Conservation (phyloP, 192 early-diverging fungal species). For the Backusella circina region DNA sequence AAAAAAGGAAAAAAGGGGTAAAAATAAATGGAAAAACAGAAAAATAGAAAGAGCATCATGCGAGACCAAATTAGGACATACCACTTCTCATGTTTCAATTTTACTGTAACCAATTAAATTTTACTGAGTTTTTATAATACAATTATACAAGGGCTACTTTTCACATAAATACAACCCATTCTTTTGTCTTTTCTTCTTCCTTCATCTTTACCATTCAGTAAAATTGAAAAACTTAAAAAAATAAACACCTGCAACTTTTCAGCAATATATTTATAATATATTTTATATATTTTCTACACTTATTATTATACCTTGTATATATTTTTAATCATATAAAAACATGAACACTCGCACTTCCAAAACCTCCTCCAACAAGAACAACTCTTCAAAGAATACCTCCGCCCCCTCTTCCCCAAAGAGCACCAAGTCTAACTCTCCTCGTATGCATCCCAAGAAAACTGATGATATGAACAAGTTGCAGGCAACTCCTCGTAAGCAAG, state of each 20-base stretch:
- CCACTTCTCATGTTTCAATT: background rate
- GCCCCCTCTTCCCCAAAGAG: background rate
- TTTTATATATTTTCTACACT: background rate
- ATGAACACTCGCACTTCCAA: background rate
- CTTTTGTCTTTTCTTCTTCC: background rate
- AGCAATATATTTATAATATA: constrained; percentile 6
- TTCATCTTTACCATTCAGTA: background rate
- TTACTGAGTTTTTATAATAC: background rate
- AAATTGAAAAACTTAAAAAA: background rate
- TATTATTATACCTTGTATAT: background rate
- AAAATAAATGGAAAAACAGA: constrained; percentile 5
- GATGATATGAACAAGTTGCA: constrained; percentile 4
- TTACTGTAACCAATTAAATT: background rate
- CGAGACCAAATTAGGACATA: constrained; percentile 1
- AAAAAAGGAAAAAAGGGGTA: constrained; percentile 5
- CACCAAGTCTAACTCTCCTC: background rate
- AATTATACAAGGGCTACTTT: background rate
- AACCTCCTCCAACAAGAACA: background rate
- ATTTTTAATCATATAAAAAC: constrained; percentile 5
- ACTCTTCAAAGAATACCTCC: background rate
- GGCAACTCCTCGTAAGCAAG: background rate
- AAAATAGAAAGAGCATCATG: constrained; percentile 1
- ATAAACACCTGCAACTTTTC: background rate
- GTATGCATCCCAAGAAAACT: constrained; percentile 2
- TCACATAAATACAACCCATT: background rate